Evolutionary conservation across 768 basidiomycete species (phyloP), one percentile per base, ranked within the genome.

Genomic region (Tricholoma matsutake): DNA sequence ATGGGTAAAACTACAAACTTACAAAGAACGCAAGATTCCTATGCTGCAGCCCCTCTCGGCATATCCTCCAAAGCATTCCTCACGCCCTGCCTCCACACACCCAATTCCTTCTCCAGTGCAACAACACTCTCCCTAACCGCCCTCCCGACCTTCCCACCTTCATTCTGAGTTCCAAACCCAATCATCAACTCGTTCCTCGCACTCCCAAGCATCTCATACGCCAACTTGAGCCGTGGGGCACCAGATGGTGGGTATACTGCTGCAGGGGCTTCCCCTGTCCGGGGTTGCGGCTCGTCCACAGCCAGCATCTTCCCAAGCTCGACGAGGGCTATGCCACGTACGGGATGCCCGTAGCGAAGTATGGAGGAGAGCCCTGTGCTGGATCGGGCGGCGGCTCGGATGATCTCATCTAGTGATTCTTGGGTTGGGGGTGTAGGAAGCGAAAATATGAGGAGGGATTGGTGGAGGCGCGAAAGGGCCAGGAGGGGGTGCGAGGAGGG

Each of bases 271-370:
- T 63, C 18, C 13, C 65, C 61, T 34, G 66, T 61, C 1, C 70
- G 71, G 3, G 85, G 83, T 3, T 73, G 71, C 0, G 86, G 87
- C 68, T 93, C 91, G 65, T 94, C 91, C 0, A 94, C 88, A 0
- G 85, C 84, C 6, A 95, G 78, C 6, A 94, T 75, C 74, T 94
- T 95, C 0, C 91, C 93, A 6, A 92, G 78, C 70, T 96, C 94
- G 2, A 88, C 86, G 7, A 88, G 75, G 4, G 89, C 86, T 22
- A 96, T 76, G 0, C 84, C 92, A 1, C 91, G 81, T 1, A 89
- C 81, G 0, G 95, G 94, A 70, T 96, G 94, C 1, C 89, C 90
- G 9, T 76, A 71, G 0, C 76, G 72, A 16, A 93, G 79, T 2
- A 91, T 69, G 11, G 69, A 71, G 4, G 73, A 69, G 5, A 93